These are phyloP conservation scores for Litsea cubeba DNA, from an alignment of 164 flowering plant genomes.

Conservation along the genomic window DNA sequence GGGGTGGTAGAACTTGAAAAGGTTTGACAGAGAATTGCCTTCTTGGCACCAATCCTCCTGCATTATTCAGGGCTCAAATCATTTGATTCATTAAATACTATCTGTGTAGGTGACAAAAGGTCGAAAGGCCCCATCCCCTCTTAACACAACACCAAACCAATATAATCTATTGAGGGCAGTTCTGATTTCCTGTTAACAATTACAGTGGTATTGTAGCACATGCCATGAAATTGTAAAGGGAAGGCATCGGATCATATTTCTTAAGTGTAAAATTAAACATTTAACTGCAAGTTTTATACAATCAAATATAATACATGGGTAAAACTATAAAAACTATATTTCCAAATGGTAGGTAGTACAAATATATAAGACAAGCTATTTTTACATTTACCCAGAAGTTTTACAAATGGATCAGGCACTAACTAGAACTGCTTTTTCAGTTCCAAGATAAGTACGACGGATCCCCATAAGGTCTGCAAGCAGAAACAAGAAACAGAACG, in stretches of 20 bases:
- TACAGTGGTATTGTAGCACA: background rate
- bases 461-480: slow-evolving; percentile 53
- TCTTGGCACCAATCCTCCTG: background rate
- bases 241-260: background rate
- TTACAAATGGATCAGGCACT: background rate
- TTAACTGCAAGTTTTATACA: background rate
- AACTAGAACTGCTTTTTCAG: slow-evolving; percentile 19
- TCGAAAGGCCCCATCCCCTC: background rate
- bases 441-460: slow-evolving; percentile 26
- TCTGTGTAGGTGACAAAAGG: background rate
- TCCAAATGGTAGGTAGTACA: background rate
- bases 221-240: background rate
- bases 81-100: background rate
- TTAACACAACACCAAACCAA: background rate
- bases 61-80: background rate
- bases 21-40: too few species aligned
- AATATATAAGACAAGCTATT: too few species aligned
- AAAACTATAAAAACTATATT: too few species aligned
- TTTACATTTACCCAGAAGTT: background rate
- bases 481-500: slow-evolving; percentile 5
- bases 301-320: background rate
- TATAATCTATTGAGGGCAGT: background rate
- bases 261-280: too few species aligned
- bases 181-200: background rate
- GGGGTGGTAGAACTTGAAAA: too few species aligned